These are phyloP conservation scores for Exophiala xenobiotica DNA, from an alignment of 2,329 filamentous ascomycete species.

Conservation along the genomic window DNA sequence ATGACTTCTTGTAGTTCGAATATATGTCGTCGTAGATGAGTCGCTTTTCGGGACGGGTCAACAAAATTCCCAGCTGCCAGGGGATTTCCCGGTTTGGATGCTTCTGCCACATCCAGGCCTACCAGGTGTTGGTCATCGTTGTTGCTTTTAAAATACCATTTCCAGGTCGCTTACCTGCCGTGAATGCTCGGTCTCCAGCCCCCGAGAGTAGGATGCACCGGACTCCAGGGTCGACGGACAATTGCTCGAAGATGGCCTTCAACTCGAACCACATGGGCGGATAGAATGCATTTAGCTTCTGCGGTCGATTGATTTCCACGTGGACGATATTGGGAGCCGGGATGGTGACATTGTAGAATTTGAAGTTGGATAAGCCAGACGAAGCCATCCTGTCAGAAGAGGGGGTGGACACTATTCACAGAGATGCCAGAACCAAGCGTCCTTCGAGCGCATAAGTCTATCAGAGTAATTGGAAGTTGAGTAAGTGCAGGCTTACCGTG, in stretches of 20 bases:
- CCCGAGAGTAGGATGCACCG: slow-evolving; percentile 78
- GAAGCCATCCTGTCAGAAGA: slow-evolving; percentile 11
- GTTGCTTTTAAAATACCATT: background rate
- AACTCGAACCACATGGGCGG: slow-evolving; percentile 85
- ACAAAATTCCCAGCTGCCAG: slow-evolving; percentile 31
- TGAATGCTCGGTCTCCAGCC: slow-evolving; percentile 80
- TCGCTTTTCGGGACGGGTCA: slow-evolving; percentile 67
- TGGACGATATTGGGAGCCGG: slow-evolving; percentile 76
- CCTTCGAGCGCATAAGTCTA: too few relatives aligned
- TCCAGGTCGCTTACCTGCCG: slow-evolving; percentile 39
- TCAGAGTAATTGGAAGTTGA: too few relatives aligned
- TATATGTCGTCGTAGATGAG: slow-evolving; percentile 65
- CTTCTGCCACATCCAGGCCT: slow-evolving; percentile 78
- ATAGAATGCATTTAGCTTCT: slow-evolving; percentile 85
- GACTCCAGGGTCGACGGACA: slow-evolving; percentile 70
- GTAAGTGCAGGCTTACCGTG: too few relatives aligned
- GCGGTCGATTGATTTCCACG: slow-evolving; percentile 83
- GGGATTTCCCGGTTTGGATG: slow-evolving; percentile 54
- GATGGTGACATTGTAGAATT: slow-evolving; percentile 72
- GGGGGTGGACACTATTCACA: too few relatives aligned
- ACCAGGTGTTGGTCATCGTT: slow-evolving; percentile 35
- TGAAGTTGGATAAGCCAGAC: slow-evolving; percentile 25
- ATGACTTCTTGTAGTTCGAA: slow-evolving; percentile 79
- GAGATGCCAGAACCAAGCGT: too few relatives aligned
- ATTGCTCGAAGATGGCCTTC: slow-evolving; percentile 65